Conservation (phyloP, 2,329 filamentous ascomycete species). For the Penicillium psychrosexuale region DNA sequence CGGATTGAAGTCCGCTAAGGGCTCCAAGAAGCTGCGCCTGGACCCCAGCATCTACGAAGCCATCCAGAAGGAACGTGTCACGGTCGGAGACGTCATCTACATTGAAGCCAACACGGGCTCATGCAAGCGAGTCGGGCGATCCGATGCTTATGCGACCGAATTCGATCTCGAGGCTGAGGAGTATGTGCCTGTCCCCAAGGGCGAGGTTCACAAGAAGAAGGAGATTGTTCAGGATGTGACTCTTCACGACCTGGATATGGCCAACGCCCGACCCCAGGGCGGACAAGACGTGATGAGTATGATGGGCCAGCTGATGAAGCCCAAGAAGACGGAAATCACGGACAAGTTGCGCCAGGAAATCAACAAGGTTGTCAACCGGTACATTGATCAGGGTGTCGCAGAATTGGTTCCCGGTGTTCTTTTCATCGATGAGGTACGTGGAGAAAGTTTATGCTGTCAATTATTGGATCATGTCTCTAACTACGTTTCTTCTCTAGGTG, state of each 20-base stretch:
- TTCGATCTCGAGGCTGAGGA: constrained; percentile 98
- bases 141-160: constrained; percentile 95
- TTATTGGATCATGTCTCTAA: constrained; percentile 20
- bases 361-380: constrained; percentile 98
- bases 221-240: constrained; percentile 99
- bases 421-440: constrained; percentile 90
- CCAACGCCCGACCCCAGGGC: constrained; percentile 90
- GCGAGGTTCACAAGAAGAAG: constrained; percentile 99
- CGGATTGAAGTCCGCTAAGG: constrained; percentile 89
- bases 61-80: constrained; percentile 96
- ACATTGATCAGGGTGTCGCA: constrained; percentile 96
- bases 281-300: constrained; percentile 99
- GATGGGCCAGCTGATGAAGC: constrained; percentile 99
- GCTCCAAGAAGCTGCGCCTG: constrained; percentile 94
- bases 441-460: background rate
- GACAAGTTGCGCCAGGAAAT: constrained; percentile 95
- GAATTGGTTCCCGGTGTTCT: constrained; percentile 97
- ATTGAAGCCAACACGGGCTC: constrained; percentile 98
- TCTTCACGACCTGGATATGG: constrained; percentile 91
- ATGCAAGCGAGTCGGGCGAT: constrained; percentile 93
- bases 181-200: constrained; percentile 97
- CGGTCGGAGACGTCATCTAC: constrained; percentile 96
- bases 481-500: constrained; percentile 56
- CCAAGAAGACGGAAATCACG: constrained; percentile 98
- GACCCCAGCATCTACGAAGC: constrained; percentile 99